phyloP scores from a whole-genome alignment of 2,329 filamentous ascomycete genomes.

The Penicillium sumatraense region DNA sequence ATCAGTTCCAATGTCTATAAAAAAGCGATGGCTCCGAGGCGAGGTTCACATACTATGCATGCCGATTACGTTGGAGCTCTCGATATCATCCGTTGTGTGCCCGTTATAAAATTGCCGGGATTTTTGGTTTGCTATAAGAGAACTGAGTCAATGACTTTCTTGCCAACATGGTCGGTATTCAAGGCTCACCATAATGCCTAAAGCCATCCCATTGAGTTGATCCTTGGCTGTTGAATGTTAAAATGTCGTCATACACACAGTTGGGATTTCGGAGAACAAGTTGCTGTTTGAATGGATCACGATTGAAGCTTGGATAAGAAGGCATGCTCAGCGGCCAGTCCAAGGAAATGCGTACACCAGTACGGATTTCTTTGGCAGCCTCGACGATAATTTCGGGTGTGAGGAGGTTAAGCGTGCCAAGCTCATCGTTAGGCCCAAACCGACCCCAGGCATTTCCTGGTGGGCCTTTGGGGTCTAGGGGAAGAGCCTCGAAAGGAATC shows the following conservation, averaged over 20 bases:
- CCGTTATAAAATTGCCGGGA: slow-evolving; percentile 28
- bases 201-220: slow-evolving; percentile 33
- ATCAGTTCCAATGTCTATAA: neutral
- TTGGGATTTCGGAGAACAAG: slow-evolving; percentile 22
- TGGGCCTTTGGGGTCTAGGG: slow-evolving; percentile 43
- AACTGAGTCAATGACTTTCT: neutral
- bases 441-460: slow-evolving; percentile 61
- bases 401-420: slow-evolving; percentile 60
- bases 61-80: slow-evolving; percentile 25
- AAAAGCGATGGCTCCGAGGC: too few species aligned
- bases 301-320: slow-evolving; percentile 28
- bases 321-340: slow-evolving; percentile 31
- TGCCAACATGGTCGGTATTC: neutral
- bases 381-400: slow-evolving; percentile 49
- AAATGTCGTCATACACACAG: slow-evolving; percentile 28
- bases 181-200: slow-evolving; percentile 26
- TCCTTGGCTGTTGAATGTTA: slow-evolving; percentile 28
- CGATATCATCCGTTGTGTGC: slow-evolving; percentile 25
- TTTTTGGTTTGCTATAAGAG: slow-evolving; percentile 22
- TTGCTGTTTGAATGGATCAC: slow-evolving; percentile 27
- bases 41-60: slow-evolving; percentile 18
- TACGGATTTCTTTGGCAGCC: slow-evolving; percentile 51
- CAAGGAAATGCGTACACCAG: slow-evolving; percentile 30
- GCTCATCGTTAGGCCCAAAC: slow-evolving; percentile 56
- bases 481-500: slow-evolving; percentile 24